These are phyloP conservation scores for Geotrichum macrosporum DNA, from an alignment of 1,139 yeast genomes.

Conservation along the genomic window DNA sequence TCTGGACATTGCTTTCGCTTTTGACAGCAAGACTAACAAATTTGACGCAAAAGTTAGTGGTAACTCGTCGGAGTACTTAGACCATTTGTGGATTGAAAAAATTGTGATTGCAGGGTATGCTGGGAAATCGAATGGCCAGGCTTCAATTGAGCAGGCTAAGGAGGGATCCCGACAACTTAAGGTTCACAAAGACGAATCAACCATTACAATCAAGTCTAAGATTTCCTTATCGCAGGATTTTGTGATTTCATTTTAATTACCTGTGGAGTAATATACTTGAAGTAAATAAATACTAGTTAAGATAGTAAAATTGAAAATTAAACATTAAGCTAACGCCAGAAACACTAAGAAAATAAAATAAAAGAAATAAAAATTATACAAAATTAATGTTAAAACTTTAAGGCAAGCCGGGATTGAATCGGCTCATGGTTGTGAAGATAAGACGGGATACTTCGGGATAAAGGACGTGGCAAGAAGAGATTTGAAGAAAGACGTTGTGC, in stretches of 20 bases:
- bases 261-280: too few species aligned
- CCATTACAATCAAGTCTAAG: slow-evolving; percentile 5
- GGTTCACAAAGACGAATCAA: not conserved
- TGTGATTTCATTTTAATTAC: slow-evolving; percentile 38
- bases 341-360: too few species aligned
- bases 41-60: slow-evolving; percentile 8
- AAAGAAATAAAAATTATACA: too few species aligned
- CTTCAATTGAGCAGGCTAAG: not conserved
- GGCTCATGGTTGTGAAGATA: too few species aligned
- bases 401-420: too few species aligned
- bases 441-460: too few species aligned
- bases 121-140: not conserved
- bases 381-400: too few species aligned
- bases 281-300: too few species aligned
- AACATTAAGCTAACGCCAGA: too few species aligned
- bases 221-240: slow-evolving; percentile 12
- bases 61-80: slow-evolving; percentile 10
- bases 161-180: not conserved
- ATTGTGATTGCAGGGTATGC: slow-evolving; percentile 51
- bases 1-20: slow-evolving; percentile 35
- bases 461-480: too few species aligned
- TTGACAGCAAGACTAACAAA: slow-evolving; percentile 21
- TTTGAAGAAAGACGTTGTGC: too few species aligned
- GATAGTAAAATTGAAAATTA: too few species aligned
- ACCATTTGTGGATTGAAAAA: slow-evolving; percentile 42